Conservation (phyloP, 176 grass and related monocot genomes). For the Eleusine coracana region DNA sequence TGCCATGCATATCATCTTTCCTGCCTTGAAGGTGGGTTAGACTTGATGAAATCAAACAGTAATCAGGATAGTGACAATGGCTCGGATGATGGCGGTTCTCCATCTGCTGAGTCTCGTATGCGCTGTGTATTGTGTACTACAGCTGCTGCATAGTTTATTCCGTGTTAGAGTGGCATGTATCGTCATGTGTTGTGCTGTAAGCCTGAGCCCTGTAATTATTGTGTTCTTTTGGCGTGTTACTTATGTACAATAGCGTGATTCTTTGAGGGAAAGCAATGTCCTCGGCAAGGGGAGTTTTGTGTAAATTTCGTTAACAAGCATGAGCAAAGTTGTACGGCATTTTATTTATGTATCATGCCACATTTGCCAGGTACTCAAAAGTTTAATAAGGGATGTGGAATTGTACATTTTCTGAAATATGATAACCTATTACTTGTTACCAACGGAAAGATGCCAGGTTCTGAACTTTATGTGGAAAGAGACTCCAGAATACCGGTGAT, state of each 20-base stretch:
- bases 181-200: slow-evolving; percentile 48
- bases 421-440: too few species aligned
- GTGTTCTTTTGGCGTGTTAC: slow-evolving; percentile 46
- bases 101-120: slow-evolving; percentile 53
- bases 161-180: slow-evolving; percentile 7
- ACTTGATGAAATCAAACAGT: slow-evolving; percentile 60
- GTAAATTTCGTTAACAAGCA: slow-evolving; percentile 20
- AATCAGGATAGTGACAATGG: slow-evolving; percentile 47
- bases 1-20: slow-evolving; percentile 87
- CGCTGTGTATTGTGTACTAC: slow-evolving; percentile 97
- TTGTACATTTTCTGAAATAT: slow-evolving; percentile 9
- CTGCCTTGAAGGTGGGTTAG: slow-evolving; percentile 75
- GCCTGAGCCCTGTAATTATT: slow-evolving; percentile 71
- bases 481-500: too few species aligned
- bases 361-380: slow-evolving; percentile 38
- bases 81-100: slow-evolving; percentile 48
- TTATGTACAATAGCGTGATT: slow-evolving; percentile 62
- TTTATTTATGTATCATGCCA: slow-evolving; percentile 34
- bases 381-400: neutral
- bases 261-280: slow-evolving; percentile 44
- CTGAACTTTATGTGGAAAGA: too few species aligned
- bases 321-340: slow-evolving; percentile 45
- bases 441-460: too few species aligned
- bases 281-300: slow-evolving; percentile 37
- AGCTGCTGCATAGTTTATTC: slow-evolving; percentile 59